Evolutionary conservation across 2,329 filamentous ascomycete species (phyloP).

Genomic region (Penicillium polonicum): DNA sequence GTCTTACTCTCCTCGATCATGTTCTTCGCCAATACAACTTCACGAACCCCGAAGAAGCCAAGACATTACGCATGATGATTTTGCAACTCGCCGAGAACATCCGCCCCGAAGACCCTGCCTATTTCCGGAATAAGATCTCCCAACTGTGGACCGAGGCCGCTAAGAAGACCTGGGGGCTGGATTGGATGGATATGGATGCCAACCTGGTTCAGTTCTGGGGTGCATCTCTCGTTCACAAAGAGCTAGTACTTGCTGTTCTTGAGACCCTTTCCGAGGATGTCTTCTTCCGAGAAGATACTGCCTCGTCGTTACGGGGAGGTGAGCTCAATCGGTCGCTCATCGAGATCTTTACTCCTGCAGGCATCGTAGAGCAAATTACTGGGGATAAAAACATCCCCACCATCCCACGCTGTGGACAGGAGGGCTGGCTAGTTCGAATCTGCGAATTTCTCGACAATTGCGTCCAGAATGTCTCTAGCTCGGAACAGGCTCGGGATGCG

Average conservation of each 20-base stretch:
- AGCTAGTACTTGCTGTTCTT: slow-evolving; percentile 82
- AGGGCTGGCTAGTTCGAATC: slow-evolving; percentile 84
- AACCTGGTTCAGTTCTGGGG: slow-evolving; percentile 79
- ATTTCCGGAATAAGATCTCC: slow-evolving; percentile 88
- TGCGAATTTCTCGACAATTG: slow-evolving; percentile 73
- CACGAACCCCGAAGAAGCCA: slow-evolving; percentile 64
- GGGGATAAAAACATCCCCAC: slow-evolving; percentile 68
- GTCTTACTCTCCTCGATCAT: slow-evolving; percentile 86
- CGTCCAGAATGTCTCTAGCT: slow-evolving; percentile 63
- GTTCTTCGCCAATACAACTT: slow-evolving; percentile 83
- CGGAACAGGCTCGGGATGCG: slow-evolving; percentile 66
- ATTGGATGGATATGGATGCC: slow-evolving; percentile 94
- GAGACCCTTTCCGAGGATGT: slow-evolving; percentile 93
- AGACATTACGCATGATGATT: slow-evolving; percentile 71
- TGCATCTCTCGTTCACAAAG: slow-evolving; percentile 65
- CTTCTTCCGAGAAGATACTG: slow-evolving; percentile 84
- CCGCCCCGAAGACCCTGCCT: slow-evolving; percentile 70
- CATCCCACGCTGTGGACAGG: slow-evolving; percentile 71
- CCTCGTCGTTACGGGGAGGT: slow-evolving; percentile 77
- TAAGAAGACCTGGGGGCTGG: slow-evolving; percentile 86
- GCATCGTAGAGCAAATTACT: slow-evolving; percentile 72
- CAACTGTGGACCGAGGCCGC: slow-evolving; percentile 94
- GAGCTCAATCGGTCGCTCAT: slow-evolving; percentile 85
- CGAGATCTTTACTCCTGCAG: slow-evolving; percentile 83
- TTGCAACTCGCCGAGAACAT: slow-evolving; percentile 73